Base-by-base conservation (phyloP, 306 rosid genomes). In the Biancaea sappan region DNA sequence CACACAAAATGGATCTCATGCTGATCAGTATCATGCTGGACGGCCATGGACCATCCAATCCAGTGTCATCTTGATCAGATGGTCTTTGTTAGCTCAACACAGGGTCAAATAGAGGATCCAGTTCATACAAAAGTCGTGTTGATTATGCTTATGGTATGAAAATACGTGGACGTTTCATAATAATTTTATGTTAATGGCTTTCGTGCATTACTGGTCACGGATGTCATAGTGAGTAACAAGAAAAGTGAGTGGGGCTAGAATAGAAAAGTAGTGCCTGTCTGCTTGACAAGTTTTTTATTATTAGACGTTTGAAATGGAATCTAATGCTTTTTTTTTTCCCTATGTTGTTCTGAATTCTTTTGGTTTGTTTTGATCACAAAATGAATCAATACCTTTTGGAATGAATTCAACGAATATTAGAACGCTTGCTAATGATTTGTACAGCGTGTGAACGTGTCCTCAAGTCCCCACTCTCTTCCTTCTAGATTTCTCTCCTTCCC, bases 271-370 rank as follows among this genome's bases (percentile, higher is more conserved):
- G 62, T 62, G 71, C 71, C 16, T 8, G 8, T n/a, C 38, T 62
- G 71, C 71, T 22, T 8, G 8, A 22, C 38, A 74, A 56, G 25
- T 73, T 57, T 26, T 54, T 54, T 58, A 18, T 12, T 54, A 21
- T 25, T 21, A 65, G 22, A 24, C 43, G 46, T 44, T 53, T 15
- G 73, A 6, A 7, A 14, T 29, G 37, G 84, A 79, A 71, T 71
- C 74, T 35, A 75, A 62, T 71, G 73, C 83, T 72, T 46, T 69
- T 48, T 47, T 47, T 57, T 58, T 29, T n/a, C 29, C 6, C 0
- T 8, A 26, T 44, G 58, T 62, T 64, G 80, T 31, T 51, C 63
- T 48, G 29, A 76, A 75, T 57, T 70, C 69, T 48, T 22, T 31
- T 2, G 4, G 32, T 28, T 25, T 66, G 21, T 21, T 54, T 44